Evolutionary conservation across 441 rosid species (phyloP), one percentile per base, ranked within the genome.

Genomic region (Heliophila coronopifolia): DNA sequence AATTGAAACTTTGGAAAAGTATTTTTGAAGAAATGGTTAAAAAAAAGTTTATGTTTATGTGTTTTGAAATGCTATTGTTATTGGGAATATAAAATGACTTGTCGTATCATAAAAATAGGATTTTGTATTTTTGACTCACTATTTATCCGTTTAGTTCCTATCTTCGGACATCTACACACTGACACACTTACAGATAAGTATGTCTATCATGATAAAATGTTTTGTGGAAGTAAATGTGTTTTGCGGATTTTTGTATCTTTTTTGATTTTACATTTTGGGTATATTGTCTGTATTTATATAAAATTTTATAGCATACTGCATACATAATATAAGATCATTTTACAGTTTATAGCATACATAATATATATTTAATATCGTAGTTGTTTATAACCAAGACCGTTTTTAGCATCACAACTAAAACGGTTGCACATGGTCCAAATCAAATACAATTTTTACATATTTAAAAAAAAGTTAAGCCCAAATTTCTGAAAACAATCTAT

Each of bases 51-150:
- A n/a, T n/a, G n/a, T n/a, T n/a, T n/a, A n/a, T n/a, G n/a, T n/a
- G n/a, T 43, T 30, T 36, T 47, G 55, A 36, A 24, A 13, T 24
- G 37, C 17, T 42, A 42, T 13, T 15, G 33, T 42, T 54, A 15
- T 49, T 48, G 62, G 62, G 68, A 55, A 33, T 25, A 23, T 17
- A 12, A 43, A 39, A 40, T 13, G 45, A 46, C 55, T 45, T 38
- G 38, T 54, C 49, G 4, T 52, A 53, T 53, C 35, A 46, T 25
- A 38, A 45, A 46, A 55, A 44, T 54, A 46, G 41, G 23, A 18
- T 47, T 46, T 44, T 31, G 35, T 54, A 61, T 61, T 43, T 36
- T 30, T 6, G 60, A 46, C 52, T 38, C 51, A 23, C 37, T 25
- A 18, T 19, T 48, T 47, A 38, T 13, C 24, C 14, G 19, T 45